Evolutionary conservation across 2,329 filamentous ascomycete species (phyloP).

Genomic region (Ophiostoma tasmaniense): DNA sequence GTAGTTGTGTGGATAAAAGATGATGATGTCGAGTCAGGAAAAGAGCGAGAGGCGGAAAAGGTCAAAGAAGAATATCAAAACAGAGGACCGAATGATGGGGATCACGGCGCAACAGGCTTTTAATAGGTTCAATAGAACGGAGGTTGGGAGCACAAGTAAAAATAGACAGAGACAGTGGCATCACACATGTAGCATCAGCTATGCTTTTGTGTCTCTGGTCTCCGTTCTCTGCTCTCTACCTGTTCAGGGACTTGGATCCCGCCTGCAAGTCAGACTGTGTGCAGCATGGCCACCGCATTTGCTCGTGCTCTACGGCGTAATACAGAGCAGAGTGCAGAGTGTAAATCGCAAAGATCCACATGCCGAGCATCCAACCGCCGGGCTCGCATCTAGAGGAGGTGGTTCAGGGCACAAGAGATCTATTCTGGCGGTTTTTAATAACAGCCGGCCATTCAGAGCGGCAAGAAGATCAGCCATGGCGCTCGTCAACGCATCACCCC

Average conservation of each 20-base stretch:
- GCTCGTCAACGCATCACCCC: conserved; percentile 8
- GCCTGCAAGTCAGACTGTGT: neutral
- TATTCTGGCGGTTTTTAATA: conserved; percentile 3
- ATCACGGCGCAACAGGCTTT: neutral
- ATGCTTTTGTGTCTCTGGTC: no score
- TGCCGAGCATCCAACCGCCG: conserved; percentile 1
- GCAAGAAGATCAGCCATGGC: neutral
- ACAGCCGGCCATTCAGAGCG: conserved; percentile 16
- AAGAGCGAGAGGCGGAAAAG: neutral
- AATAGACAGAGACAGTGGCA: neutral
- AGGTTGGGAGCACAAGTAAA: neutral
- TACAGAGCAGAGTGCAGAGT: neutral
- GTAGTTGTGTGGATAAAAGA: neutral
- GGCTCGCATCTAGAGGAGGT: neutral
- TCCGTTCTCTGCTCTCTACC: no score
- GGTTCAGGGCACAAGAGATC: neutral
- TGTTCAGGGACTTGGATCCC: neutral
- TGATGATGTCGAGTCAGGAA: neutral
- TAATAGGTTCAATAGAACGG: neutral
- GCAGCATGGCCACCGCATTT: neutral
- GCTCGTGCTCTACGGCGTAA: no score
- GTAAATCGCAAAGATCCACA: neutral
- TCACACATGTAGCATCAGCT: neutral
- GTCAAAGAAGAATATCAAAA: neutral
- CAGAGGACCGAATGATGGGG: neutral